phyloP scores from a whole-genome alignment of 805 yeast species.

The Kodamaea hsintzibuensis region DNA sequence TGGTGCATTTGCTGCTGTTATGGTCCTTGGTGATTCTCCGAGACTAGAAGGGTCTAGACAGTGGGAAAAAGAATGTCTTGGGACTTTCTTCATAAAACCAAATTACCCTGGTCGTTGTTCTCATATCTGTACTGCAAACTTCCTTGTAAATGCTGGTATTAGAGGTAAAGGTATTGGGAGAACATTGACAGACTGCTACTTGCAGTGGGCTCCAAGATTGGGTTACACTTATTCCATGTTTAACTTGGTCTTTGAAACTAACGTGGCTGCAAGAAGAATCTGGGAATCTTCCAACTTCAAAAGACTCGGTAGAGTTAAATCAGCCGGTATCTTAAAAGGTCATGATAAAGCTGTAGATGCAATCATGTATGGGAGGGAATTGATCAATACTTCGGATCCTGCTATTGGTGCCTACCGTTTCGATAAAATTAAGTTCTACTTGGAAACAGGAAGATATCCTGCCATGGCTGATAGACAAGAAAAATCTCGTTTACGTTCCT shows the following conservation, averaged over 20 bases:
- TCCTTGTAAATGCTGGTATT: conserved; percentile 89
- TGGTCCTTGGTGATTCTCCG: conserved; percentile 72
- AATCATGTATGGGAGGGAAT: conserved; percentile 77
- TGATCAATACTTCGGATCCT: conserved; percentile 56
- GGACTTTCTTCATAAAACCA: conserved; percentile 81
- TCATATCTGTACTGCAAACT: conserved; percentile 88
- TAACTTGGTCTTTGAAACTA: conserved; percentile 86
- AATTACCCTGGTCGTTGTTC: conserved; percentile 91
- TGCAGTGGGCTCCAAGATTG: conserved; percentile 88
- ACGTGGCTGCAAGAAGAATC: conserved; percentile 76
- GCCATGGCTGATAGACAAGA: conserved; percentile 79
- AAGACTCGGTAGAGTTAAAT: conserved; percentile 74
- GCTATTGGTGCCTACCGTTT: conserved; percentile 59
- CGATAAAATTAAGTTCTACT: conserved; percentile 73
- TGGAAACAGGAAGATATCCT: conserved; percentile 86
- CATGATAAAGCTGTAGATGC: conserved; percentile 86
- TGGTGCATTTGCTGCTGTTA: conserved; percentile 74
- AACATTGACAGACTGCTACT: conserved; percentile 76
- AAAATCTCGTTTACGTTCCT: conserved; percentile 80
- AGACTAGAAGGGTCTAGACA: conserved; percentile 53
- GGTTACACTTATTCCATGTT: conserved; percentile 86
- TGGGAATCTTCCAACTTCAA: conserved; percentile 77
- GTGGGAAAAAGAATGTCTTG: conserved; percentile 93
- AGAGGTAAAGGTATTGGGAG: conserved; percentile 91
- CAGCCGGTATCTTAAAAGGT: conserved; percentile 88